Conservation (phyloP, 352 stramenopile species). For the Pythium pyrilobum region DNA sequence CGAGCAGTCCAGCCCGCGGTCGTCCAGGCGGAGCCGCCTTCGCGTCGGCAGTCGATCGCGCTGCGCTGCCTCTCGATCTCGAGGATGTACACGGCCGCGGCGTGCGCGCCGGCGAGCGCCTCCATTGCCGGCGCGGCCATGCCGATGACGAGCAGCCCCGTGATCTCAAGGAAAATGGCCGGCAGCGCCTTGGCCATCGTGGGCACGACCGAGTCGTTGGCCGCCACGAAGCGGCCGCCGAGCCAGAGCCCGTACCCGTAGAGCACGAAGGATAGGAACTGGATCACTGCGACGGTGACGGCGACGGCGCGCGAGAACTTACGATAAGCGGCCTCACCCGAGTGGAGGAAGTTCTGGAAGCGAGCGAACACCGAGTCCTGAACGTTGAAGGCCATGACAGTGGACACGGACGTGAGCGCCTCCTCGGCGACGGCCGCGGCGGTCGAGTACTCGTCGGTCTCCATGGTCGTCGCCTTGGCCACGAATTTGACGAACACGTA, state of each 20-base stretch:
- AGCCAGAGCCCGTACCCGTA: constrained; percentile 22
- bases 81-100: constrained; percentile 17
- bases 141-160: constrained; percentile 16
- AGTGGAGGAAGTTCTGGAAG: constrained; percentile 16
- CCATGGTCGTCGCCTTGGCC: constrained; percentile 22
- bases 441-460: constrained; percentile 31
- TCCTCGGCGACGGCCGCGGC: constrained; percentile 38
- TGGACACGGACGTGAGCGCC: constrained; percentile 33
- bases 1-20: constrained; percentile 4
- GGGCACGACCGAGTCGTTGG: constrained; percentile 11
- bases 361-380: constrained; percentile 10
- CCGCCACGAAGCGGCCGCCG: constrained; percentile 16
- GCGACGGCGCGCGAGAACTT: constrained; percentile 17
- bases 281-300: constrained; percentile 16
- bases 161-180: constrained; percentile 21
- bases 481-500: constrained; percentile 18
- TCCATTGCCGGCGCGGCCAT: constrained; percentile 19
- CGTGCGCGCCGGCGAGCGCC: constrained; percentile 13
- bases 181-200: constrained; percentile 19
- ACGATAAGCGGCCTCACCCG: constrained; percentile 14
- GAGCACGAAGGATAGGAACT: constrained; percentile 22
- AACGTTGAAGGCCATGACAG: constrained; percentile 31
- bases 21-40: constrained; percentile 4
- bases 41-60: constrained; percentile 15
- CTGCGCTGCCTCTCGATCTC: constrained; percentile 20